Base-by-base conservation (phyloP, 108 stramenopile genomes). In the Schizochytrium sp. region DNA sequence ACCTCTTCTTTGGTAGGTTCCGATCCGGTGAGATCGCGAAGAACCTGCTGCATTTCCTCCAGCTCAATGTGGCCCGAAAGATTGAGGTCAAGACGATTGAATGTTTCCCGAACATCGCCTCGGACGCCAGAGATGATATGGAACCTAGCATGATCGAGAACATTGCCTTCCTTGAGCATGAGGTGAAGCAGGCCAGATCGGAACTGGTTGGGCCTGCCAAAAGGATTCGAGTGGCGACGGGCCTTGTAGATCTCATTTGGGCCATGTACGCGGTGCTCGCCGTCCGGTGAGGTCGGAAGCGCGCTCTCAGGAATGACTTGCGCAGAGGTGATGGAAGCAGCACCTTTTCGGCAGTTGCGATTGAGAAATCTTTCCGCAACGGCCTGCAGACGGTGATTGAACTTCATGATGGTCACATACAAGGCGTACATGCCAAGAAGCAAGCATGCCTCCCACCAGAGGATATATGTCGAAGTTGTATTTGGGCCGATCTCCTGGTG, bases 341-440 rank as follows among this genome's bases (percentile, higher is more conserved):
- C 57, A 14, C 23, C 12, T 47, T 8, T 47, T n/a, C 72, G 72
- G 21, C 19, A 23, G 12, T 45, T 19, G 12, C 72, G 72, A 43
- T 72, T 19, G 0, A 43, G 72, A n/a, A 21, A 43, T 0, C 5
- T 19, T 5, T 72, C 72, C 2, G 6, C 44, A 5, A 72, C 43
- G 44, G 88, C 23, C 8, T 90, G 91, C 14, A 92, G 90, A 44
- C 44, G 48, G 44, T 21, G 71, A 60, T 92, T 92, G 90, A 51
- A 92, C 29, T 72, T 47, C 92, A 92, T 92, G 34, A 92, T 58
- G 29, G 87, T 87, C 25, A 90, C 90, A 87, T 92, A 92, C 53
- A 71, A 6, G 34, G 23, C 76, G 60, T 92, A 92, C 29, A 89
- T 21, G 14, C 83, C 4, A 14, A 92, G 72, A 34, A 89, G 90